phyloP scores from a whole-genome alignment of 139 green algal species.

The Picochlorum sp. region DNA sequence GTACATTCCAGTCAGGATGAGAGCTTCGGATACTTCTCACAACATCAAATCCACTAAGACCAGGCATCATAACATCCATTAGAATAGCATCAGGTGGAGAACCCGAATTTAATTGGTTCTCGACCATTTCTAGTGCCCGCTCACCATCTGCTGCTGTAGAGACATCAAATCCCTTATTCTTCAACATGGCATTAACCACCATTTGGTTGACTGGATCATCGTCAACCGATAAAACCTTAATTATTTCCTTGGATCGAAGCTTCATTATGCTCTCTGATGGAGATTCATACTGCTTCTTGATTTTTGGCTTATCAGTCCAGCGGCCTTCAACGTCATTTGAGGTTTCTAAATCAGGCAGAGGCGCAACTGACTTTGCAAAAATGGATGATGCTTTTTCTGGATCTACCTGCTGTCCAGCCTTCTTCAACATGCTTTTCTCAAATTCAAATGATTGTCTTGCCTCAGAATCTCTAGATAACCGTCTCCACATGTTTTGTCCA shows the following conservation, averaged over 20 bases:
- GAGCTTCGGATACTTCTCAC: slow-evolving; percentile 11
- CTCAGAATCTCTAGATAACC: slow-evolving; percentile 7
- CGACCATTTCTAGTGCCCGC: slow-evolving; percentile 21
- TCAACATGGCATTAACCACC: slow-evolving; percentile 52
- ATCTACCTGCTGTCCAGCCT: slow-evolving; percentile 22
- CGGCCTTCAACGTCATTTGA: background rate
- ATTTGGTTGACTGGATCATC: slow-evolving; percentile 56
- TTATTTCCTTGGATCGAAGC: background rate
- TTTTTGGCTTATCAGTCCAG: background rate
- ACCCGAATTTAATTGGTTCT: background rate
- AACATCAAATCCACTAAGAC: slow-evolving; percentile 45
- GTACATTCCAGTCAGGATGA: slow-evolving; percentile 44
- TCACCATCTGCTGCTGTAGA: slow-evolving; percentile 20
- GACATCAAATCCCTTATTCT: slow-evolving; percentile 33
- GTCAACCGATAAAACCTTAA: slow-evolving; percentile 43
- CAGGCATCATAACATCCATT: slow-evolving; percentile 71
- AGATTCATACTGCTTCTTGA: background rate
- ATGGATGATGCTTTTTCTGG: slow-evolving; percentile 4
- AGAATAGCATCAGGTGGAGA: slow-evolving; percentile 48
- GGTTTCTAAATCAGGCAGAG: background rate
- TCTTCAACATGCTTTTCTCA: slow-evolving; percentile 10
- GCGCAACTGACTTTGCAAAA: background rate
- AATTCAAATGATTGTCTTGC: background rate
- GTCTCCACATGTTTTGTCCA: slow-evolving; percentile 18
- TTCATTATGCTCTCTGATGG: background rate